Percentiles rank a stretch among this genome's conserved stretches.
Conservation (phyloP, 1,284 basidiomycete species). For the Ceratobasidium sp. region DNA sequence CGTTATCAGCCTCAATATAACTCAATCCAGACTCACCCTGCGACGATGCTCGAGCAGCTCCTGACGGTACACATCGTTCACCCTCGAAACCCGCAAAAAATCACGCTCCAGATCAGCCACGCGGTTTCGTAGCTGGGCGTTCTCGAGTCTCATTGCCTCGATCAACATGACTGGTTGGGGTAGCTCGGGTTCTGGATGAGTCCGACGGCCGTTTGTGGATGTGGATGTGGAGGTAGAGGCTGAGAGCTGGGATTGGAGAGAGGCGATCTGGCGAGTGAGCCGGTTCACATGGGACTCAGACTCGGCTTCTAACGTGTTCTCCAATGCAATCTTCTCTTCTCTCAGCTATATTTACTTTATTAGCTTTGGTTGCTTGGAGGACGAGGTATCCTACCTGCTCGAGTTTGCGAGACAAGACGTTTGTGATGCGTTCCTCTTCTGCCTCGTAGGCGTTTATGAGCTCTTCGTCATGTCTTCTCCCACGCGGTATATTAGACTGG, state of each 20-base stretch:
- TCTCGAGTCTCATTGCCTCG: slow-evolving; percentile 77
- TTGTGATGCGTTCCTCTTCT: slow-evolving; percentile 86
- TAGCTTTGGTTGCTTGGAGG: neutral
- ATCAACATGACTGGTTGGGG: slow-evolving; percentile 57
- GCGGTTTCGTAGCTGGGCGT: slow-evolving; percentile 54
- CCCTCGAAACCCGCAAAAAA: slow-evolving; percentile 71
- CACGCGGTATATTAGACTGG: neutral
- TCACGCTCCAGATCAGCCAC: slow-evolving; percentile 74
- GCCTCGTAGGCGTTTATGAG: slow-evolving; percentile 87
- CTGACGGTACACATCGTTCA: slow-evolving; percentile 83
- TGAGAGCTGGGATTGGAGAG: slow-evolving; percentile 58
- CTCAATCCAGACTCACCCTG: slow-evolving; percentile 63
- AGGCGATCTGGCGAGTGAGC: slow-evolving; percentile 74
- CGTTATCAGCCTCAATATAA: slow-evolving; percentile 12
- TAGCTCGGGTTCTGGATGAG: slow-evolving; percentile 27
- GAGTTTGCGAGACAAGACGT: slow-evolving; percentile 77
- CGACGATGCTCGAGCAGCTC: slow-evolving; percentile 79
- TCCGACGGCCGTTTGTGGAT: slow-evolving; percentile 7
- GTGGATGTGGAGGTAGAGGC: slow-evolving; percentile 25
- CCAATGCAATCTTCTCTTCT: slow-evolving; percentile 83
- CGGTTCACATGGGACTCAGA: slow-evolving; percentile 80
- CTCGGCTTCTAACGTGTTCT: slow-evolving; percentile 81
- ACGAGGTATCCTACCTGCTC: slow-evolving; percentile 69
- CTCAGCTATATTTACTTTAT: slow-evolving; percentile 62
- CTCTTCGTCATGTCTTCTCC: slow-evolving; percentile 62